Base-by-base conservation (phyloP, 2,329 filamentous ascomycete species). In the Atkinsonella hypoxylon region DNA sequence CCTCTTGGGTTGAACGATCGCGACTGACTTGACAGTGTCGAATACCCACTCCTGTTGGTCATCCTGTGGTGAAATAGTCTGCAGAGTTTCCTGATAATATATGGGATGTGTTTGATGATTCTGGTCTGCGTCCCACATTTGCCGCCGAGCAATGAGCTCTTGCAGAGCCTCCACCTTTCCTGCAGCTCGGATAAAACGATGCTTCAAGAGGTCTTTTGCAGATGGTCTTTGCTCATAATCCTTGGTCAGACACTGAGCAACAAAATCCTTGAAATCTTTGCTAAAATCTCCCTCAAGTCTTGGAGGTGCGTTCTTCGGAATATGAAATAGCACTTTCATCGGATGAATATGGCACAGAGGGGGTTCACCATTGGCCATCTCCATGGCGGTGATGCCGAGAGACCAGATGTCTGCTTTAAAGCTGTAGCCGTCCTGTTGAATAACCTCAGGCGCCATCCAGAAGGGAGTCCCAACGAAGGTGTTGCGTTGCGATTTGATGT, bases 381-480 rank as follows among this genome's bases (percentile, higher is more conserved):
- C 89, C 67, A 95, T 89, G 12, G 89, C 89, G 0, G 89, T 95
- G 60, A 95, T 95, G 8, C 89, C 89, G 43, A 95, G 70, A 0
- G 88, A 94, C 89, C 89, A 95, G 52, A 95, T 89, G 62, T 95
- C 89, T 6, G 89, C 89, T 67, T 93, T 93, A 71, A 88, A 93
- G 65, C 91, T 89, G 55, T 82, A 82, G 15, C 78, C 79, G 56
- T 87, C 81, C 68, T 95, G 89, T 65, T 94, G 85, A 58, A 95
- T 95, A 36, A 95, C 89, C 64, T 95, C 89, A 1, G 89, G 89
- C 1, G 89, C 89, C 89, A 95, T 95, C 89, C 89, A 95, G 64
- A 94, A 95, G 0, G 93, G 93, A 0, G 91, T 97, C 18, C 93
- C 93, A 18, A 98, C 93, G 62, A 98, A 97, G 0, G 93, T 98